Evolutionary conservation across 2,329 filamentous ascomycete species (phyloP).

Genomic region (Metarhizium brunneum): DNA sequence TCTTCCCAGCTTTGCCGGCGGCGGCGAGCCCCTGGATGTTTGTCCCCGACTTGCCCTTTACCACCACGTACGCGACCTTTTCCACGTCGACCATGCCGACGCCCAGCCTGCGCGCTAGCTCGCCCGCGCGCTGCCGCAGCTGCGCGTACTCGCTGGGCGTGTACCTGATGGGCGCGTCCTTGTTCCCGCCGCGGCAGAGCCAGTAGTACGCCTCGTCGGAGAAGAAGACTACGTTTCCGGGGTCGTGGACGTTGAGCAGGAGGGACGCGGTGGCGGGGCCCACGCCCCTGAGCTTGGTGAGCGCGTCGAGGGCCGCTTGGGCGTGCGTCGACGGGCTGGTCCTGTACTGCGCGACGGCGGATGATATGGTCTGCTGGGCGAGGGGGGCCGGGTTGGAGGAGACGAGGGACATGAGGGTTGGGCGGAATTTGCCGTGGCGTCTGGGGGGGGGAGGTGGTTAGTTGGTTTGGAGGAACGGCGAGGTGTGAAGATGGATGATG

Average conservation of each 20-base stretch:
- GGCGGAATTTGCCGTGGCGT: constrained; percentile 54
- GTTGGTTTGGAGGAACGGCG: background rate
- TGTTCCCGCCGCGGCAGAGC: constrained; percentile 45
- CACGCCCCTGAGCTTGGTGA: constrained; percentile 60
- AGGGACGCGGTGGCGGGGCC: constrained; percentile 74
- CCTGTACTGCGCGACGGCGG: constrained; percentile 41
- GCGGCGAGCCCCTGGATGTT: background rate
- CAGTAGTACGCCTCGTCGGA: constrained; percentile 72
- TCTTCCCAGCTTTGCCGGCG: too few species aligned
- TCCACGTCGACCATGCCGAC: constrained; percentile 56
- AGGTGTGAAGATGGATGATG: background rate
- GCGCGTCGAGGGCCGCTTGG: constrained; percentile 32
- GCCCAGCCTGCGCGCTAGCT: constrained; percentile 37
- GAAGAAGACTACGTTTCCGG: constrained; percentile 59
- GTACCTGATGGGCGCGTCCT: constrained; percentile 52
- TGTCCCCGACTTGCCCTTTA: constrained; percentile 25
- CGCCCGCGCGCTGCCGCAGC: constrained; percentile 35
- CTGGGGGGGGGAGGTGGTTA: constrained; percentile 18
- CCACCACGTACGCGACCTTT: constrained; percentile 61
- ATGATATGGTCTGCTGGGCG: constrained; percentile 38
- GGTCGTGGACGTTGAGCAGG: constrained; percentile 56
- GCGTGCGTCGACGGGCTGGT: constrained; percentile 26
- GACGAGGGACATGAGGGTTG: constrained; percentile 50
- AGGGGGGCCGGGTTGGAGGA: constrained; percentile 46
- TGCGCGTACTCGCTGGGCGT: constrained; percentile 56